Base-by-base conservation (phyloP, 169 alveolate species). In the Plasmodium inui region DNA sequence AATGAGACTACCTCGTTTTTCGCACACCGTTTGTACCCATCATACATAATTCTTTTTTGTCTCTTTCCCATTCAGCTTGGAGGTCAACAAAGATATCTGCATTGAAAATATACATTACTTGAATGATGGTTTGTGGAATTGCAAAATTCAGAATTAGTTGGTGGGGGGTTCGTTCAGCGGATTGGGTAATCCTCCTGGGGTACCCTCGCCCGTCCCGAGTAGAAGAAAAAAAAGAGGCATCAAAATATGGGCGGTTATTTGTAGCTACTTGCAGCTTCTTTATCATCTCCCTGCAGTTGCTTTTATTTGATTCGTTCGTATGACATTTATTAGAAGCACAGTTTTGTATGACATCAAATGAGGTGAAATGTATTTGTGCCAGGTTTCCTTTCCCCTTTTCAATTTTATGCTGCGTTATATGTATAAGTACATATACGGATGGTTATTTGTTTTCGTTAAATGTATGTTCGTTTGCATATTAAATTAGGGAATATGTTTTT, bases 61-160 rank as follows among this genome's bases (percentile, higher is more conserved):
- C 50, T 26, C 17, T 57, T 84, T 34, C 88, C 70, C 7, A 44
- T 76, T 82, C 83, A 96, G 98, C 32, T 94, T 96, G 67, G 96
- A 95, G 32, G 93, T 95, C 61, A 97, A 97, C 96, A 97, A 97
- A 93, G 99, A 99, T 46, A 96, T 98, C 22, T 98, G 99, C 83
- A 97, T 99, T 50, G 99, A 98, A 93, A 97, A 97, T 72, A 81
- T 98, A 79, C 99, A 98, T 90, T 98, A 96, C 89, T 93, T 99
- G 79, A 96, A 97, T 91, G 99, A 99, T 93, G 99, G 99, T 5
- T 95, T 98, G 55, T 99, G 99, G 99, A 96, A 94, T 72, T 95
- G 92, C 50, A 84, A 82, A 91, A 83, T 95, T 34, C 85, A 83
- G 39, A 39, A 78, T 14, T 82, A 94, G 92, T 22, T 26, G 76